Conservation (phyloP, 2,329 filamentous ascomycete genomes). For the Aspergillus sp. region DNA sequence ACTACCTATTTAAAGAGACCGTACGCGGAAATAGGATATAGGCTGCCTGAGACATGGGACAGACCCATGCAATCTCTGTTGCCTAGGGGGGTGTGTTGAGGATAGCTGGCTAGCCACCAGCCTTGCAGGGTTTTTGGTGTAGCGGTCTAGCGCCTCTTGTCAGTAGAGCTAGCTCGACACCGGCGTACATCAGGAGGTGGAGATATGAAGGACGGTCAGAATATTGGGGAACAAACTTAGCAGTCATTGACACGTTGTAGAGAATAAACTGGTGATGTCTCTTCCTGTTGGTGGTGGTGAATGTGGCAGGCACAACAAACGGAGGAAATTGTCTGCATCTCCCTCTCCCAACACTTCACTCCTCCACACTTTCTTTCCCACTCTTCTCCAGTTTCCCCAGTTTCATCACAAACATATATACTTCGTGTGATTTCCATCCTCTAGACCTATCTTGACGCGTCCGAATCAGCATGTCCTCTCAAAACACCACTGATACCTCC, state of each 20-base stretch:
- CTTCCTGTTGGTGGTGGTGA: not conserved
- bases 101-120: too few species aligned
- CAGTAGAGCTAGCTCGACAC: too few species aligned
- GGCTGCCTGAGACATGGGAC: too few species aligned
- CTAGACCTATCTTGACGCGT: not conserved
- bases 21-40: too few species aligned
- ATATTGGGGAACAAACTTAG: not conserved
- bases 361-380: not conserved
- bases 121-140: too few species aligned
- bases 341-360: not conserved
- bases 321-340: not conserved
- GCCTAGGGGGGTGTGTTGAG: too few species aligned
- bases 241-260: not conserved
- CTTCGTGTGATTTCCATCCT: too few species aligned
- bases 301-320: not conserved
- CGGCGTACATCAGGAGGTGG: slow-evolving; percentile 1
- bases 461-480: not conserved
- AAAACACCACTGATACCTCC: not conserved
- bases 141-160: too few species aligned
- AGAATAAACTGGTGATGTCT: not conserved
- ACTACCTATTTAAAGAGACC: too few species aligned
- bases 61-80: too few species aligned
- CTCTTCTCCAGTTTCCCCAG: not conserved
- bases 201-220: slow-evolving; percentile 3
- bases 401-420: not conserved